Evolutionary conservation across 2,329 filamentous ascomycete species (phyloP), one percentile per base, ranked within the genome.

Genomic region (Aspergillus ochraceoroseus): DNA sequence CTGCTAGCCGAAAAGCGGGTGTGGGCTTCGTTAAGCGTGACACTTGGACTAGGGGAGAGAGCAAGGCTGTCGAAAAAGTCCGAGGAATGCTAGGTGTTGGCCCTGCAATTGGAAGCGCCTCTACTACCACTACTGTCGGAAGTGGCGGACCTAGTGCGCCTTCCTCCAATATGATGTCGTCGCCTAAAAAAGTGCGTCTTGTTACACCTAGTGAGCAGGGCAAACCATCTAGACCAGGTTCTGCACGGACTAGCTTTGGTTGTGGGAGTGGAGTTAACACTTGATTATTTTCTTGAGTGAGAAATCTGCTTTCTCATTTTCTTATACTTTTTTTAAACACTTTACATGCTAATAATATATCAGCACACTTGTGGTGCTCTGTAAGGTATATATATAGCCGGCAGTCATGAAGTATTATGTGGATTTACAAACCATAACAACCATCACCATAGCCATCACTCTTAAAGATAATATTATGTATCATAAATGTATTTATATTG

Each of bases 21-120:
- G 48, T 54, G 3, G 58, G 57, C 9, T 57, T 64, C 23, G 65
- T 67, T 19, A 71, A 67, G 47, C 59, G 67, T 39, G 70, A 73
- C 46, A 59, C 65, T 2, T 65, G 70, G 63, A 55, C 59, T 8
- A 69, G 63, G 22, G 61, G 62, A 4, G 66, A 70, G 46, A 72
- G 68, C 36, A 67, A 64, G 32, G 68, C 68, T 9, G 68, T 70
- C 14, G 67, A 70, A 43, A 68, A 67, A 43, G 66, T 68, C 14
- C 57, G 68, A 19, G 67, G 65, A 5, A 67, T 69, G 58, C 51
- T 71, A 6, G 61, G 63, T 12, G 56, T 58, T 41, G 54, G 56
- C 17, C 52, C 55, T 13, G 52, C 56, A 25, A 44, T 49, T 23
- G 58, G 54, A 14, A 48, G 46, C 25, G 51, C 44, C 31, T 50